Evolutionary conservation across 1,284 basidiomycete species (phyloP).

Genomic region (Moesziomyces sp.): DNA sequence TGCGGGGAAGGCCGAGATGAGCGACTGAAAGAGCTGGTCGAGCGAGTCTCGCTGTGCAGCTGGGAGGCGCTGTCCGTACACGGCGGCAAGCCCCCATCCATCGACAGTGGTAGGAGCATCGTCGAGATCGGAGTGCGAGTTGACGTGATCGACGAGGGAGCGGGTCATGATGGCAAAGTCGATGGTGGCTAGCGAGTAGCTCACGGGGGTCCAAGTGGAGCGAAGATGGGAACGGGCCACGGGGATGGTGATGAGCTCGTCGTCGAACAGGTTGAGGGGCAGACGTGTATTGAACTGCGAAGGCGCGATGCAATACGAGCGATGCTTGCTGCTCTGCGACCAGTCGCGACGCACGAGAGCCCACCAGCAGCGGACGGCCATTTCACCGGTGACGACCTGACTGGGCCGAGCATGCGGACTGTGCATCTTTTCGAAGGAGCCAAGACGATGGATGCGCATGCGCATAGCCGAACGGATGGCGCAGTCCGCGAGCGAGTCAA

Average conservation of each 20-base stretch:
- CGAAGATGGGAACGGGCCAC: slow-evolving; percentile 28
- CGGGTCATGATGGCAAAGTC: slow-evolving; percentile 40
- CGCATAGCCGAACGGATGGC: slow-evolving; percentile 43
- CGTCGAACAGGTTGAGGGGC: slow-evolving; percentile 41
- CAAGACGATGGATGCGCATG: slow-evolving; percentile 44
- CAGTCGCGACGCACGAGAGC: slow-evolving; percentile 37
- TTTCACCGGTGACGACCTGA: slow-evolving; percentile 24
- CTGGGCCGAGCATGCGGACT: neutral
- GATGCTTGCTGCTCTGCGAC: slow-evolving; percentile 28
- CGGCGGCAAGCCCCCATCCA: slow-evolving; percentile 28
- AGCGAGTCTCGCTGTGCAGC: slow-evolving; percentile 26
- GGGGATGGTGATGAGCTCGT: slow-evolving; percentile 25
- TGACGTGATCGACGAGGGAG: slow-evolving; percentile 40
- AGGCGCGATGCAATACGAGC: slow-evolving; percentile 32
- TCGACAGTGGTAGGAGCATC: slow-evolving; percentile 12
- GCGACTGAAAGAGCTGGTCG: slow-evolving; percentile 32
- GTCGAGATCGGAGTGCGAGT: slow-evolving; percentile 23
- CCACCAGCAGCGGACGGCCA: slow-evolving; percentile 46
- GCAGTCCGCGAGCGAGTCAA: slow-evolving; percentile 30
- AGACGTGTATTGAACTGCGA: slow-evolving; percentile 36
- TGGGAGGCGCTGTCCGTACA: slow-evolving; percentile 34
- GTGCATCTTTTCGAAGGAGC: slow-evolving; percentile 23
- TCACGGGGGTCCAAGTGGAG: slow-evolving; percentile 41
- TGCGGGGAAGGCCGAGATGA: slow-evolving; percentile 31
- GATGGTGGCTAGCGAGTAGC: slow-evolving; percentile 32